phyloP scores from a whole-genome alignment of 495 filamentous ascomycete genomes.

The Penicillium egyptiacum region DNA sequence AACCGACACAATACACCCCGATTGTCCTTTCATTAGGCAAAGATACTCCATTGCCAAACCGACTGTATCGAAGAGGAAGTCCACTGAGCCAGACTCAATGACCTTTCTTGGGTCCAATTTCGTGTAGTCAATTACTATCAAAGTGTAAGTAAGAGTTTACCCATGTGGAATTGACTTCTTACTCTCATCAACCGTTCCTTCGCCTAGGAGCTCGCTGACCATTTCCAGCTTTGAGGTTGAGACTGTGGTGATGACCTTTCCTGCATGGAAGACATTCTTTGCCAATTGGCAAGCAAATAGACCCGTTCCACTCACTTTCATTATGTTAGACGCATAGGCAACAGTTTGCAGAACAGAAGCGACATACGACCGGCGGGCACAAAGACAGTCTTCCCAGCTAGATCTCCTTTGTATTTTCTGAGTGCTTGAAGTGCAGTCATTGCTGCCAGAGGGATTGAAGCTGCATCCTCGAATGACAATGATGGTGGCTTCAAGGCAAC shows the following conservation, averaged over 20 bases:
- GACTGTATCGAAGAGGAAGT: slow-evolving; percentile 55
- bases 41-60: slow-evolving; percentile 32
- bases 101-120: slow-evolving; percentile 38
- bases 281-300: slow-evolving; percentile 48
- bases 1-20: slow-evolving; percentile 43
- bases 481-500: slow-evolving; percentile 39
- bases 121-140: slow-evolving; percentile 51
- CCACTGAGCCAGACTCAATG: slow-evolving; percentile 45
- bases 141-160: slow-evolving; percentile 17
- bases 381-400: slow-evolving; percentile 54
- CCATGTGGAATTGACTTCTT: slow-evolving; percentile 25
- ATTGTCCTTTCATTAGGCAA: slow-evolving; percentile 38
- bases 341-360: neutral
- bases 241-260: slow-evolving; percentile 51
- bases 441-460: slow-evolving; percentile 37
- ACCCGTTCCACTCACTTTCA: slow-evolving; percentile 50
- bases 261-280: slow-evolving; percentile 51
- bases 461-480: slow-evolving; percentile 39
- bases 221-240: slow-evolving; percentile 50
- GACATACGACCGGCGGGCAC: slow-evolving; percentile 44
- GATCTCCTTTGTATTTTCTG: slow-evolving; percentile 34
- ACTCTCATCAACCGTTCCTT: slow-evolving; percentile 31
- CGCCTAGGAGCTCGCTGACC: slow-evolving; percentile 41
- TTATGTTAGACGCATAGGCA: neutral
- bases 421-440: slow-evolving; percentile 47